Evolutionary conservation across 2,329 filamentous ascomycete species (phyloP), one percentile per base, ranked within the genome.

Genomic region (Exophiala spinifera): DNA sequence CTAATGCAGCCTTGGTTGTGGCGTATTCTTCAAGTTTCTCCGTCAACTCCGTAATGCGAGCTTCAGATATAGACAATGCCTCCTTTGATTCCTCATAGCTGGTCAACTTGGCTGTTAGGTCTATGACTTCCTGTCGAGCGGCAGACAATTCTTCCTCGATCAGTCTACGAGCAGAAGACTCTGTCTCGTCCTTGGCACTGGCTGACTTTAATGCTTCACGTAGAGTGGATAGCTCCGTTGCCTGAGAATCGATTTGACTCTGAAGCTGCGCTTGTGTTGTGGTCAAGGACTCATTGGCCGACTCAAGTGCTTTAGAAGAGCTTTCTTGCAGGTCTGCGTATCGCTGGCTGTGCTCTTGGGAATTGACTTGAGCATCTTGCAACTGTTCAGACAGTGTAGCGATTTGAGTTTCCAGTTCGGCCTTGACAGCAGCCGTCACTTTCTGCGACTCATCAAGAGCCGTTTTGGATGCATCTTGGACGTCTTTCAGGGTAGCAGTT

Each of bases 321-420:
- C 31, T 59, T 7, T 34, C 40, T 40, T 59, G 54, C 14, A 62
- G 48, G 14, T 59, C 49, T 1, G 37, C 52, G 34, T 61, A 61
- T 40, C 44, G 57, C 33, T 58, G 48, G n/a, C 36, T 49, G 15
- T 57, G 55, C 21, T 59, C 57, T 17, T 53, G 50, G 8, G 56
- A 25, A 17, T 28, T 54, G 11, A 50, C 8, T 17, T 58, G 49
- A n/a, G 57, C 60, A 47, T 34, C 39, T 23, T 56, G 45, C n/a
- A 51, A 86, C 62, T 95, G 84, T 15, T 79, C 75, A 61, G 83
- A 85, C 45, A 96, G 76, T n/a, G 79, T 75, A 1, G 77, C 70
- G 48, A 97, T 77, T 67, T 91, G 84, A 62, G 74, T 74, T 67
- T 96, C 89, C 20, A 97, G 79, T 45, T 83, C 79, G 17, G 77